These are phyloP conservation scores for Golubevia sp. DNA, from an alignment of 1,284 basidiomycete species.

Conservation along the genomic window DNA sequence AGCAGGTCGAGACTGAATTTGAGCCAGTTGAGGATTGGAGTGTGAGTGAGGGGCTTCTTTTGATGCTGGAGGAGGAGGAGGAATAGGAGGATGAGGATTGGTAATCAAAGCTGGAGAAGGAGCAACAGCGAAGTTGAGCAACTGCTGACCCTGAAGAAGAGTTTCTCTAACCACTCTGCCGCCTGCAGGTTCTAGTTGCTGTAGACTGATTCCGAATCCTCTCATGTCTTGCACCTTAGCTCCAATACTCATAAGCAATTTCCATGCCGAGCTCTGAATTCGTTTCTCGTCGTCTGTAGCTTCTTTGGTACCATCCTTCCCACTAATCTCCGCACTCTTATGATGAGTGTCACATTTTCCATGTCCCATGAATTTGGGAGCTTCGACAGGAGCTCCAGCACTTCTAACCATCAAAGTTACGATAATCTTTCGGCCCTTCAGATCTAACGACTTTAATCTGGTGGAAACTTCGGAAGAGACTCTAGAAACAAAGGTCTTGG, in stretches of 20 bases:
- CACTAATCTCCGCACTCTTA: slow-evolving; percentile 71
- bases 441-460: slow-evolving; percentile 71
- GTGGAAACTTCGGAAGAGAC: slow-evolving; percentile 78
- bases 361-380: slow-evolving; percentile 96
- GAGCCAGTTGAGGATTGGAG: neutral
- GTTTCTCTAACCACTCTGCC: slow-evolving; percentile 21
- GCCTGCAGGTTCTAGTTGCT: slow-evolving; percentile 70
- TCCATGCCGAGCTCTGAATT: slow-evolving; percentile 80
- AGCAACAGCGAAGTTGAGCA: slow-evolving; percentile 13
- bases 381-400: slow-evolving; percentile 82
- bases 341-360: slow-evolving; percentile 83
- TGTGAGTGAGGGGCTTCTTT: neutral
- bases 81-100: neutral
- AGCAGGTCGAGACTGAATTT: no score
- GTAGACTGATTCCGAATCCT: slow-evolving; percentile 91
- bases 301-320: slow-evolving; percentile 40
- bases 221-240: slow-evolving; percentile 84
- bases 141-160: slow-evolving; percentile 18
- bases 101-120: neutral
- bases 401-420: slow-evolving; percentile 88
- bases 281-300: slow-evolving; percentile 75
- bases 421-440: slow-evolving; percentile 75
- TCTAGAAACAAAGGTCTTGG: slow-evolving; percentile 65
- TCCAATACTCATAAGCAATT: slow-evolving; percentile 73
- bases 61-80: no score